Conservation (phyloP, 345 rosid species). For the Pistacia vera region DNA sequence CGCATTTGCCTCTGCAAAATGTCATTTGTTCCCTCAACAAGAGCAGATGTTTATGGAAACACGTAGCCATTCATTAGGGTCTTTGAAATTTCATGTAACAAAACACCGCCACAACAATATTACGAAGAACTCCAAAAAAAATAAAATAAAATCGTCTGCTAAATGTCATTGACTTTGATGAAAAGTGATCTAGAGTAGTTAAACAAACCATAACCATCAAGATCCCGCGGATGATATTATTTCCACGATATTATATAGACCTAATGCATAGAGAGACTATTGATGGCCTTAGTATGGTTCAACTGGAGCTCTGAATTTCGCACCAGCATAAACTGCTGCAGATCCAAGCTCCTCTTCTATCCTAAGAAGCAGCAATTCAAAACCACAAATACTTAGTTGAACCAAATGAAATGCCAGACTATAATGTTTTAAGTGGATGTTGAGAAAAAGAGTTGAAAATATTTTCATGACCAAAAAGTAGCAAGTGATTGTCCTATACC, state of each 20-base stretch:
- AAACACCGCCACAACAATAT: neutral
- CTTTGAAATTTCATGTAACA: neutral
- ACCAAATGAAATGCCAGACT: too few relatives aligned
- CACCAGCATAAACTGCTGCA: conserved; percentile 50
- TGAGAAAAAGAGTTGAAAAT: neutral
- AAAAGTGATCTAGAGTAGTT: neutral
- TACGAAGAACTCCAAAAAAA: neutral
- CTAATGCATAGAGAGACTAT: neutral
- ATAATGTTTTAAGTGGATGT: neutral
- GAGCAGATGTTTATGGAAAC: too few relatives aligned
- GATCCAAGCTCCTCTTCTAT: conserved; percentile 60
- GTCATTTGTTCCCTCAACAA: too few relatives aligned
- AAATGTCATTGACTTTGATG: neutral
- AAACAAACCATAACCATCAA: neutral
- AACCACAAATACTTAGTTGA: too few relatives aligned
- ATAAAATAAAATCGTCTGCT: too few relatives aligned
- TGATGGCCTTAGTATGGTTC: conserved; percentile 38
- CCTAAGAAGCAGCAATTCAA: conserved; percentile 51
- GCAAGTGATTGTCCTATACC: conserved; percentile 31
- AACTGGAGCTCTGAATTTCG: conserved; percentile 53
- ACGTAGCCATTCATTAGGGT: too few relatives aligned
- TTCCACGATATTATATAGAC: neutral
- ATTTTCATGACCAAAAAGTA: neutral
- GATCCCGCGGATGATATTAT: neutral
- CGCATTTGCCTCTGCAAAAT: too few relatives aligned